These are phyloP conservation scores for Urostyla sp. DNA, from an alignment of 73 alveolate species.

Conservation along the genomic window DNA sequence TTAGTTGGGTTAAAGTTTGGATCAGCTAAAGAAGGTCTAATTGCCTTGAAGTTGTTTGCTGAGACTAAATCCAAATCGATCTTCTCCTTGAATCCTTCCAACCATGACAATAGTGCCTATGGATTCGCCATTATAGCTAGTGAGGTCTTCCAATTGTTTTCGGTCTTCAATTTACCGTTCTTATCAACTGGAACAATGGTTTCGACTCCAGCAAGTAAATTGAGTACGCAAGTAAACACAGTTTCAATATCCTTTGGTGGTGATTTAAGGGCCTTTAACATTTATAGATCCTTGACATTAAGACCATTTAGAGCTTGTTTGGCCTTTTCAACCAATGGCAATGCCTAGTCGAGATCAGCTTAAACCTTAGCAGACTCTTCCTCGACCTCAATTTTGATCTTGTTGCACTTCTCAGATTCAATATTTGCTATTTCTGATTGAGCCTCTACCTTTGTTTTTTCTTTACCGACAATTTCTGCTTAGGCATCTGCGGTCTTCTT, in stretches of 20 bases:
- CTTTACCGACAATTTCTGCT: conserved; percentile 97
- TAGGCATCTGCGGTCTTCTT: conserved; percentile 98
- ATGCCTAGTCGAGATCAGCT: conserved; percentile 96
- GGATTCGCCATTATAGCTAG: conserved; percentile 86
- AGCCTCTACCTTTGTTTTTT: conserved; percentile 94
- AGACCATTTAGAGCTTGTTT: conserved; percentile 93
- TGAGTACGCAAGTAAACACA: conserved; percentile 79
- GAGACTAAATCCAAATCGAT: conserved; percentile 84
- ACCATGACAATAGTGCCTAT: conserved; percentile 68
- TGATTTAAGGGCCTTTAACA: conserved; percentile 90
- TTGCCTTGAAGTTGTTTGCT: conserved; percentile 79
- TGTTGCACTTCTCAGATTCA: conserved; percentile 95
- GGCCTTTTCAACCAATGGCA: conserved; percentile 95
- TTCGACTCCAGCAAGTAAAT: conserved; percentile 73
- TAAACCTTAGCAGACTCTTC: conserved; percentile 95
- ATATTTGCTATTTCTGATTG: conserved; percentile 93
- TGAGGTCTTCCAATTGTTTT: conserved; percentile 87
- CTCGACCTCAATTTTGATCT: conserved; percentile 95
- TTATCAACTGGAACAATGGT: conserved; percentile 77
- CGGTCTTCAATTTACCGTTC: conserved; percentile 77
- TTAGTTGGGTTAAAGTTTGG: conserved; percentile 81
- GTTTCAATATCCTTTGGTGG: conserved; percentile 80
- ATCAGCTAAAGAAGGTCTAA: conserved; percentile 73
- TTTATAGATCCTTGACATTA: conserved; percentile 92
- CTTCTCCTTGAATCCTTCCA: conserved; percentile 78